Conservation (phyloP, 2,329 filamentous ascomycete genomes). For the Mycosphaerella arachidis region DNA sequence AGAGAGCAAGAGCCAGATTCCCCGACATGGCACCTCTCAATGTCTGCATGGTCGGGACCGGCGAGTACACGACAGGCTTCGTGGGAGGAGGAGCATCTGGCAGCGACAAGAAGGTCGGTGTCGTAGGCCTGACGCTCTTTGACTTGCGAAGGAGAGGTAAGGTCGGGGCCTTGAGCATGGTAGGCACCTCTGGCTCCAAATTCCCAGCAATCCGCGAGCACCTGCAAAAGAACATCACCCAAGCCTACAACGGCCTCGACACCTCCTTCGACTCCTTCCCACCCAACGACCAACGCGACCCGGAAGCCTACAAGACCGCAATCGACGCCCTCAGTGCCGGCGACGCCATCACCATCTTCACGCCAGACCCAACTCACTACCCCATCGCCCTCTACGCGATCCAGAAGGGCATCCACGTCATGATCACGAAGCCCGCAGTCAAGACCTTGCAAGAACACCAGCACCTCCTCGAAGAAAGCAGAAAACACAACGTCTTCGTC, state of each 20-base stretch:
- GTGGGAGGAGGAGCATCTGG: conserved; percentile 76
- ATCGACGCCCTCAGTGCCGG: conserved; percentile 78
- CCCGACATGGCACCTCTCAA: conserved; percentile 45
- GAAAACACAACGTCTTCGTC: conserved; percentile 75
- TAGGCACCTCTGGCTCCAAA: conserved; percentile 80
- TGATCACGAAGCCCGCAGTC: conserved; percentile 91
- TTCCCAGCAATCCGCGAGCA: conserved; percentile 89
- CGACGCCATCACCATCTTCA: conserved; percentile 93
- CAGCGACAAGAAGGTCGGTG: conserved; percentile 94
- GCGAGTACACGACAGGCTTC: conserved; percentile 95
- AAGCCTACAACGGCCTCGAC: conserved; percentile 77
- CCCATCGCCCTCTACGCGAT: conserved; percentile 91
- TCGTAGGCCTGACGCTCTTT: conserved; percentile 84
- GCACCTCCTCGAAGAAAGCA: conserved; percentile 65
- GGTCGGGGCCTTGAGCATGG: conserved; percentile 82
- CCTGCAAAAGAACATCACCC: conserved; percentile 78
- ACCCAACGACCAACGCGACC: conserved; percentile 66
- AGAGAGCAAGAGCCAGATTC: conserved; percentile 6
- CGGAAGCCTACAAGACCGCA: conserved; percentile 80
- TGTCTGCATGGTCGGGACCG: conserved; percentile 67
- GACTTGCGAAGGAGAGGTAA: conserved; percentile 84
- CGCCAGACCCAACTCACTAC: conserved; percentile 87
- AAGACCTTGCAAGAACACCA: conserved; percentile 79
- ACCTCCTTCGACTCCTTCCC: conserved; percentile 80
- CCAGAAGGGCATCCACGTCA: conserved; percentile 78